Percentiles rank a stretch among this genome's conserved stretches.
Evolutionary conservation across 768 basidiomycete genomes (phyloP).

Genomic region (Serendipita sp.): DNA sequence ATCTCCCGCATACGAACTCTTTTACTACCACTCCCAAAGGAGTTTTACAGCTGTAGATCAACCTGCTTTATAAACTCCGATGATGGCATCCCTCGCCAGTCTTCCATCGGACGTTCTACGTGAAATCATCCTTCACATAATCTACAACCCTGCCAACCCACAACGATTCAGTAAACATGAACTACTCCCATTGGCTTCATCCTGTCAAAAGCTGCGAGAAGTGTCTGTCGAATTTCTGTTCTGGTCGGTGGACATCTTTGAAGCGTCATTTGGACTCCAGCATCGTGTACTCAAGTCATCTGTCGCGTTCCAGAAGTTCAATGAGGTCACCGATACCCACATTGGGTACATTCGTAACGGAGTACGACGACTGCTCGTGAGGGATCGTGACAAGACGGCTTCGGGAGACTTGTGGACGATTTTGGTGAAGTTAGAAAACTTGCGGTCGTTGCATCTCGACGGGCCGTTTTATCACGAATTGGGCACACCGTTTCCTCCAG

Average conservation of each 20-base stretch:
- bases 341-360: neutral
- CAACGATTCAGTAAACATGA: neutral
- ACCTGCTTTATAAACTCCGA: too few relatives aligned
- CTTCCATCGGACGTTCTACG: neutral
- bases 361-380: neutral
- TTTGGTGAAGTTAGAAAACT: neutral
- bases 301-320: neutral
- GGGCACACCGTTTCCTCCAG: neutral
- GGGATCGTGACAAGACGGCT: neutral
- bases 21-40: too few relatives aligned
- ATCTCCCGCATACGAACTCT: too few relatives aligned
- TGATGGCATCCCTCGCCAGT: neutral
- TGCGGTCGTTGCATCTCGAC: slow-evolving; percentile 2
- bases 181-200: neutral
- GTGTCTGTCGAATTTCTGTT: neutral
- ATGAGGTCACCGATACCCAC: neutral
- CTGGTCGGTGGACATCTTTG: neutral
- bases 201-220: neutral
- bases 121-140: neutral
- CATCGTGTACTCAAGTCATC: neutral
- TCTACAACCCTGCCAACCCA: neutral
- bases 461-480: neutral
- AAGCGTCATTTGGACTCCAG: neutral
- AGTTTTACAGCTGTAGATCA: too few relatives aligned
- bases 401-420: neutral